Conservation (phyloP, 352 stramenopile species). For the Phytophthora sansomeana region DNA sequence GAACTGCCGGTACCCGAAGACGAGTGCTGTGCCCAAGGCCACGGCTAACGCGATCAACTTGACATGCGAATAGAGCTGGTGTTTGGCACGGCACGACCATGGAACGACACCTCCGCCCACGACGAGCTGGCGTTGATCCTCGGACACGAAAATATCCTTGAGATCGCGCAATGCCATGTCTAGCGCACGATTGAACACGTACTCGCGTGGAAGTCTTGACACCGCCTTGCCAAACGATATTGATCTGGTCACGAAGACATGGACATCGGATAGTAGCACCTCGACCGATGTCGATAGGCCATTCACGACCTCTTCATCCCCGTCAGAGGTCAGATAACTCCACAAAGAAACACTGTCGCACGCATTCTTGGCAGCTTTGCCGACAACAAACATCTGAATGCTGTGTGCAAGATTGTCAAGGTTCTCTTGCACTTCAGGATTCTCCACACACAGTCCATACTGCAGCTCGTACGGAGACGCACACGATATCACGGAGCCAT, state of each 20-base stretch:
- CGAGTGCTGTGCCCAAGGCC: constrained; percentile 33
- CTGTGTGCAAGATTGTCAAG: constrained; percentile 51
- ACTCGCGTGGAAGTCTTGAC: constrained; percentile 50
- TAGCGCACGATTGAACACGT: constrained; percentile 70
- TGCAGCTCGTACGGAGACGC: constrained; percentile 56
- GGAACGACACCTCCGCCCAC: constrained; percentile 54
- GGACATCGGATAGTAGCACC: constrained; percentile 63
- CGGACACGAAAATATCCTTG: constrained; percentile 58
- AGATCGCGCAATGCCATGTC: constrained; percentile 67
- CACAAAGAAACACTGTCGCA: constrained; percentile 46
- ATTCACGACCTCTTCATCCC: neutral
- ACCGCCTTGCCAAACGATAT: constrained; percentile 55
- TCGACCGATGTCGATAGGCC: constrained; percentile 40
- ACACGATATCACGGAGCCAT: constrained; percentile 58
- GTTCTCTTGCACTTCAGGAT: constrained; percentile 55
- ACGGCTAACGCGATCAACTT: constrained; percentile 51
- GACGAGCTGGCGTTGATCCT: constrained; percentile 55
- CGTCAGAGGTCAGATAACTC: constrained; percentile 29
- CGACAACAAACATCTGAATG: constrained; percentile 58
- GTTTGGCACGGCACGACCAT: constrained; percentile 59
- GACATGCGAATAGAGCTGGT: constrained; percentile 55
- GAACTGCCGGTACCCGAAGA: constrained; percentile 45
- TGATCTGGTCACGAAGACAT: constrained; percentile 48
- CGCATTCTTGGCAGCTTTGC: constrained; percentile 42
- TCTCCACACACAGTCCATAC: constrained; percentile 61